A percentile compares a stretch with the other conserved stretches of the same genome.
Evolutionary conservation across 192 early-diverging fungal species (phyloP).

Genomic region (Backusella parvicylindrica): DNA sequence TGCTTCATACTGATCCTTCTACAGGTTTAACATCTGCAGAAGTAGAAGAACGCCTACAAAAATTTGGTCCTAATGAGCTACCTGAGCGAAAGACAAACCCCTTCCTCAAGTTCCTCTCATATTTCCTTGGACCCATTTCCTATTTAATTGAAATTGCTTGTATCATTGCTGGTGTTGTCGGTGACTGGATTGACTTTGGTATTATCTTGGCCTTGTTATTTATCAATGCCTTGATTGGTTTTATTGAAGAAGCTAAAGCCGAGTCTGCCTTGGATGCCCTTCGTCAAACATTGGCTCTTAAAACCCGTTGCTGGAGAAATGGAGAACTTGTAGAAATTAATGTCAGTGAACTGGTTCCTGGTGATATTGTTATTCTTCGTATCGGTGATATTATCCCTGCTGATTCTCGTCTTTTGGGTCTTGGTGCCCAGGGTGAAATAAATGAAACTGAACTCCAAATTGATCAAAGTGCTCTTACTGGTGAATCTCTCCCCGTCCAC

Average conservation of each 20-base stretch:
- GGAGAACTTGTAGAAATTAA: conserved; percentile 68
- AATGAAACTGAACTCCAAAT: conserved; percentile 71
- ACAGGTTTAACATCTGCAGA: conserved; percentile 72
- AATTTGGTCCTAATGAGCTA: conserved; percentile 81
- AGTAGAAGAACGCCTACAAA: conserved; percentile 56
- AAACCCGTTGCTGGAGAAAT: conserved; percentile 79
- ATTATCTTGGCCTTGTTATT: conserved; percentile 77
- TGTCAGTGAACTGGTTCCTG: conserved; percentile 72
- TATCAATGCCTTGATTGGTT: conserved; percentile 91
- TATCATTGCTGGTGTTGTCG: conserved; percentile 68
- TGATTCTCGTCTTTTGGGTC: conserved; percentile 73
- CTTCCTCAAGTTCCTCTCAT: conserved; percentile 77
- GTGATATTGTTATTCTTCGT: conserved; percentile 79
- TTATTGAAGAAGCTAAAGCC: conserved; percentile 90
- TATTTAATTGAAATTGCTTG: conserved; percentile 86
- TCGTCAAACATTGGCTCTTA: conserved; percentile 90
- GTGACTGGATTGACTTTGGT: conserved; percentile 76
- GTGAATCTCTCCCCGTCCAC: conserved; percentile 84
- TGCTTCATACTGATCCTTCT: conserved; percentile 77
- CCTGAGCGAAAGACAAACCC: conserved; percentile 81
- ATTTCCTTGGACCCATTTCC: conserved; percentile 79
- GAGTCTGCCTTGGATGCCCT: conserved; percentile 92
- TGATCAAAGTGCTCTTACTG: conserved; percentile 89
- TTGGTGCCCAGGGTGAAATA: conserved; percentile 64
- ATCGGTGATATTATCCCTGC: conserved; percentile 93